Conservation (phyloP, 2,329 filamentous ascomycete genomes). For the Colletotrichum ledebouriae region DNA sequence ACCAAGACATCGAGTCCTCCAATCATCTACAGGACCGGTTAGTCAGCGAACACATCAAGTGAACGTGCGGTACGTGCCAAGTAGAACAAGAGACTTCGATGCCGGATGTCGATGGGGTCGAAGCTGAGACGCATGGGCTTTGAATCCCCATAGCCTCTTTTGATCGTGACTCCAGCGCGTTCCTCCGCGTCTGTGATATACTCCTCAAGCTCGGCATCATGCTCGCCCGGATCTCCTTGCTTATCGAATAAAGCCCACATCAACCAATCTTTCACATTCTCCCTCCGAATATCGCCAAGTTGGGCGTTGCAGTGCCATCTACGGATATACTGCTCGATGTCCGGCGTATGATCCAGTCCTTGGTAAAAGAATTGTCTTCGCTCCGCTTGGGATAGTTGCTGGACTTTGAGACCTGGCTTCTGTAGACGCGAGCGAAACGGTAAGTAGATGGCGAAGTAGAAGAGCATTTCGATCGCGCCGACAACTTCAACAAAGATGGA, state of each 20-base stretch:
- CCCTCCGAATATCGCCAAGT: constrained; percentile 68
- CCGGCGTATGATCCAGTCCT: constrained; percentile 67
- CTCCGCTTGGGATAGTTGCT: constrained; percentile 58
- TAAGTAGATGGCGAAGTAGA: constrained; percentile 57
- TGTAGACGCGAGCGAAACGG: constrained; percentile 58
- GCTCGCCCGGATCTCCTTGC: constrained; percentile 54
- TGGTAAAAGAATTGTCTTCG: constrained; percentile 69
- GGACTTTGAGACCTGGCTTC: constrained; percentile 55
- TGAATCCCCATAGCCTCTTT: constrained; percentile 67
- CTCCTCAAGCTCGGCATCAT: constrained; percentile 58
- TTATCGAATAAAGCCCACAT: constrained; percentile 76
- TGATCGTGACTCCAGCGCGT: constrained; percentile 63
- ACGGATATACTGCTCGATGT: constrained; percentile 69
- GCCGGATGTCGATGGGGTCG: constrained; percentile 72
- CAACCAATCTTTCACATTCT: constrained; percentile 77
- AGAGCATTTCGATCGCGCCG: constrained; percentile 56
- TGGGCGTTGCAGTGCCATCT: constrained; percentile 77
- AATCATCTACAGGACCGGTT: constrained; percentile 28
- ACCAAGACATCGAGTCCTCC: constrained; percentile 63
- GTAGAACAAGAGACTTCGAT: constrained; percentile 76
- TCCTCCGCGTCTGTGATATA: constrained; percentile 67
- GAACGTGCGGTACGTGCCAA: constrained; percentile 50
- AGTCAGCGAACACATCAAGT: constrained; percentile 47
- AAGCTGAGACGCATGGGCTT: constrained; percentile 73
- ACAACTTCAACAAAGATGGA: constrained; percentile 45